phyloP scores from a whole-genome alignment of 2,329 filamentous ascomycete species.

The Neofusicoccum ribis region DNA sequence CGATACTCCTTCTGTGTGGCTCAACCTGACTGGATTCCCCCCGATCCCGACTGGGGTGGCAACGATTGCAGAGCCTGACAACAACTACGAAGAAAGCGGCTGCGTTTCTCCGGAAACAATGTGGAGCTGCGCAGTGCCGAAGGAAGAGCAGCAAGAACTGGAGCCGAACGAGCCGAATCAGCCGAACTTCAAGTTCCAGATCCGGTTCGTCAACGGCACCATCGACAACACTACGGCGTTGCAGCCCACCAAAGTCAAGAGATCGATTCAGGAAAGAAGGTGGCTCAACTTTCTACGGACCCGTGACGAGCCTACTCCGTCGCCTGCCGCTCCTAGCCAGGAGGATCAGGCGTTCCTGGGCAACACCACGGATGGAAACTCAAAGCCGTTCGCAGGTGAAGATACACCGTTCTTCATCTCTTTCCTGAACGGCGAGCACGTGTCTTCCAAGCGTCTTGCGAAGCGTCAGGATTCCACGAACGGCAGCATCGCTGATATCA shows the following conservation, averaged over 20 bases:
- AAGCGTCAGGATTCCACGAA: constrained; percentile 34
- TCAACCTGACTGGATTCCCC: constrained; percentile 84
- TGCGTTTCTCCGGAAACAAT: constrained; percentile 73
- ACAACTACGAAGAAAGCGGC: constrained; percentile 61
- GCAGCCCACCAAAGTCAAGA: constrained; percentile 31
- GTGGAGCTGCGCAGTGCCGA: constrained; percentile 86
- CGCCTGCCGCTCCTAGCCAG: constrained; percentile 60
- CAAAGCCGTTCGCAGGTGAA: constrained; percentile 74
- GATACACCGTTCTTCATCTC: constrained; percentile 87
- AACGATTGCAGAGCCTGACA: constrained; percentile 73
- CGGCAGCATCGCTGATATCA: constrained; percentile 50
- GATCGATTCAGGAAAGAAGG: constrained; percentile 27
- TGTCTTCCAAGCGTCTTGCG: constrained; percentile 29
- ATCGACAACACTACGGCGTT: constrained; percentile 27
- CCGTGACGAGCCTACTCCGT: constrained; percentile 42
- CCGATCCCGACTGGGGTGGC: constrained; percentile 82
- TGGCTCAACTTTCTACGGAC: constrained; percentile 33
- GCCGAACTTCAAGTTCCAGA: constrained; percentile 78
- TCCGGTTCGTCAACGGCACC: constrained; percentile 60
- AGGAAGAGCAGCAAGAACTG: constrained; percentile 68
- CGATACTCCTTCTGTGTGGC: constrained; percentile 56
- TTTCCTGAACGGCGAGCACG: constrained; percentile 52
- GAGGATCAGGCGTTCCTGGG: constrained; percentile 80
- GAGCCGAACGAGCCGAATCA: constrained; percentile 65
- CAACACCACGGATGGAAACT: constrained; percentile 77